Evolutionary conservation across 2,329 filamentous ascomycete species (phyloP).

Genomic region (Sclerotinia nivalis): DNA sequence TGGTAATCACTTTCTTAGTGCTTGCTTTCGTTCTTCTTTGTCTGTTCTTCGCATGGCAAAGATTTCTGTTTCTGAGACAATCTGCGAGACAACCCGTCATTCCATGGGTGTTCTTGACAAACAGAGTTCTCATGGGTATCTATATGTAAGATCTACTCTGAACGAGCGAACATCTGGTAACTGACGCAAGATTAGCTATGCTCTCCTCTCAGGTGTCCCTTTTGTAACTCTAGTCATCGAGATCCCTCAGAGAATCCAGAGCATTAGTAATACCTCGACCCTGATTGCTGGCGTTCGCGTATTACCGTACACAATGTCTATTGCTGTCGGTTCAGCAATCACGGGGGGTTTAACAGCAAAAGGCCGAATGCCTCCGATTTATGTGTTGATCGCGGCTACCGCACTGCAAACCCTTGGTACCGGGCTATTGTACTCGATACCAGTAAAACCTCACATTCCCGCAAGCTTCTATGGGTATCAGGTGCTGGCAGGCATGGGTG

Average conservation of each 20-base stretch:
- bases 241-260: slow-evolving; percentile 28
- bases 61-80: slow-evolving; percentile 21
- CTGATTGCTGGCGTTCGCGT: slow-evolving; percentile 14
- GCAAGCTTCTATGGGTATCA: slow-evolving; percentile 51
- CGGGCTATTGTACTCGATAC: slow-evolving; percentile 20
- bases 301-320: neutral
- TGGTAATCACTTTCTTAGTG: slow-evolving; percentile 42
- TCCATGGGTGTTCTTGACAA: neutral
- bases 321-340: neutral
- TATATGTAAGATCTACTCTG: neutral
- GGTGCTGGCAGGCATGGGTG: slow-evolving; percentile 57
- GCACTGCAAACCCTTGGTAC: slow-evolving; percentile 26
- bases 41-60: slow-evolving; percentile 42
- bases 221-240: slow-evolving; percentile 27
- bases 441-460: slow-evolving; percentile 17
- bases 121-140: neutral
- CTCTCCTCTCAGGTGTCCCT: slow-evolving; percentile 28
- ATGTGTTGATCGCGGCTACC: neutral
- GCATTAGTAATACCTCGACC: slow-evolving; percentile 25
- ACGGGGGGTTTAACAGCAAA: neutral
- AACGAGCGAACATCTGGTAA: neutral
- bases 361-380: neutral
- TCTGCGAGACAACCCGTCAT: slow-evolving; percentile 7
- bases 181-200: slow-evolving; percentile 12
- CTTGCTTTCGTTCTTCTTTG: slow-evolving; percentile 35